Evolutionary conservation across 805 yeast species (phyloP), one percentile per base, ranked within the genome.

Genomic region (Candida saitoana): DNA sequence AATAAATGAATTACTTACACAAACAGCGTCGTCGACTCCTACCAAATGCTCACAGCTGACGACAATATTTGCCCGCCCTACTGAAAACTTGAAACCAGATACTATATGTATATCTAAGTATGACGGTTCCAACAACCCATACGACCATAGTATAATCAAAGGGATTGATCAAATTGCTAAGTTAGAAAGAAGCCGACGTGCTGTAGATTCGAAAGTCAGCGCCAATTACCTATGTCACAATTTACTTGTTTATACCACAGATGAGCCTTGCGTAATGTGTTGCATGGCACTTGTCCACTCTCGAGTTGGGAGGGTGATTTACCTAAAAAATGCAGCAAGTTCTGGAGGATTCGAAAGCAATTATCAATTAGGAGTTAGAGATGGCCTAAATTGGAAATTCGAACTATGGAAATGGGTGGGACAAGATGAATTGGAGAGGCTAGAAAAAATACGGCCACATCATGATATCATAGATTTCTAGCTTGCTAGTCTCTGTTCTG

Each of bases 231-330:
- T 93, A 2, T 90, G 98, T 56, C 75, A 83, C 27, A 77, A 82
- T 41, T 73, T 80, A 49, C 81, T 86, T 46, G 88, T 93, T 0
- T 88, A 85, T 56, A 85, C 95, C 1, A 84, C 96, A 0, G 96
- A 89, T 57, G 99, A 93, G 60, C 99, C 99, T 0, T 93, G 99
- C 55, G 77, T 87, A 0, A 93, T 91, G 97, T 93, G 99, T 56
- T 67, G 87, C 5, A 93, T 93, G 99, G 98, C 98, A 0, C 68
- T 93, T 32, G 82, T 90, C 8, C 99, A 93, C 58, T 91, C 98
- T 1, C 70, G 99, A 38, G 75, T 93, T 0, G 74, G 79, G 12
- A 69, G 88, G 40, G 64, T 91, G 25, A 65, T 86, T 1, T 91
- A 81, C 60, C 49, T 85, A 14, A 63, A 66, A 31, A 46, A 51